These are phyloP conservation scores for Firmiana major DNA, from an alignment of 345 rosid genomes.

Conservation along the genomic window DNA sequence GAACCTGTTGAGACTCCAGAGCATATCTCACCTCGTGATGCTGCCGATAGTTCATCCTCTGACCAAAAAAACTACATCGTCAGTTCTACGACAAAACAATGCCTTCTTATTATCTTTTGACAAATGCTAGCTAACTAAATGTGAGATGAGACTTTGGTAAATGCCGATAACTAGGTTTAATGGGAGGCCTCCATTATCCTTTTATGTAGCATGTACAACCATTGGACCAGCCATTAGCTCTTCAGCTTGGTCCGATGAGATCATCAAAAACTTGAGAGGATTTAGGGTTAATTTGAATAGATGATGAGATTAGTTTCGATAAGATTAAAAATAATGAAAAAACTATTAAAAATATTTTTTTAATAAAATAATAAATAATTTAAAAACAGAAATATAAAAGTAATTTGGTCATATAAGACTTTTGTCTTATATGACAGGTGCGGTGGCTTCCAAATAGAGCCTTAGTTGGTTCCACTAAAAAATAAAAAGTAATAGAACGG, in stretches of 20 bases:
- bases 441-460: too few species aligned
- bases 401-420: too few species aligned
- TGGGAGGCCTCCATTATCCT: not conserved
- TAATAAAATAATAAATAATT: too few species aligned
- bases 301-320: too few species aligned
- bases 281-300: too few species aligned
- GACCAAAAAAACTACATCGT: constrained; percentile 11
- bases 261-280: not conserved
- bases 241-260: not conserved
- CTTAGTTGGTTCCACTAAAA: not conserved
- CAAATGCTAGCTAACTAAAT: not conserved
- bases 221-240: not conserved
- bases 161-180: not conserved
- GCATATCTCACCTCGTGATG: constrained; percentile 12
- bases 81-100: not conserved
- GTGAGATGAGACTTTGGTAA: not conserved
- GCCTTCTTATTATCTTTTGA: not conserved
- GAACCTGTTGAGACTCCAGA: not conserved
- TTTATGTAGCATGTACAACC: constrained; percentile 20
- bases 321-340: too few species aligned
- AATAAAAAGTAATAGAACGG: not conserved
- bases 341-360: too few species aligned
- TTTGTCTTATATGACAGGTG: too few species aligned
- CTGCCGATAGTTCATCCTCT: constrained; percentile 17
- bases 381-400: too few species aligned